These are phyloP conservation scores for Bonia amplexicaulis DNA, from an alignment of 176 grass and related monocot species.

Conservation along the genomic window DNA sequence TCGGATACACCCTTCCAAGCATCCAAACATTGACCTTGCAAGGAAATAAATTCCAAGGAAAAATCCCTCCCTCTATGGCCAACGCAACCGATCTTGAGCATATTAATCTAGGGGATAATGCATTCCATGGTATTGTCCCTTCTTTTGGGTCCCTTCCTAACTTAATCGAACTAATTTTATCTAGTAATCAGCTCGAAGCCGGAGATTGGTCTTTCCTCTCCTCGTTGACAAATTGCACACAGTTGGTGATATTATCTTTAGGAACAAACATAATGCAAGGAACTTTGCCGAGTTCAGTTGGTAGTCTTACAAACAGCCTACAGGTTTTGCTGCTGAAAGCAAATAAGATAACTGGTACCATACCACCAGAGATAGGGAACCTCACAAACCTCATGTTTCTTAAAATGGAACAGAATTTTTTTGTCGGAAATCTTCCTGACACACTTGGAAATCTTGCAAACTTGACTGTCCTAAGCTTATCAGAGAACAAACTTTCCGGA, in stretches of 20 bases:
- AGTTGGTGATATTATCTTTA: background rate
- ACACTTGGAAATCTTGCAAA: constrained; percentile 22
- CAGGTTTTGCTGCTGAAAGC: background rate
- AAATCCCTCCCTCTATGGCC: constrained; percentile 12
- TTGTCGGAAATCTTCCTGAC: constrained; percentile 25
- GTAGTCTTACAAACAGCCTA: background rate
- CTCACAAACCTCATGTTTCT: constrained; percentile 1
- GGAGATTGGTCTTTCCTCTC: constrained; percentile 40
- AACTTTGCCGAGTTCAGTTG: constrained; percentile 8
- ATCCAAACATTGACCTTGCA: constrained; percentile 1
- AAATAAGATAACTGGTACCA: constrained; percentile 23
- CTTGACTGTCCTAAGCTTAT: constrained; percentile 6
- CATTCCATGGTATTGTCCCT: constrained; percentile 20
- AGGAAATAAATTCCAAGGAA: constrained; percentile 1
- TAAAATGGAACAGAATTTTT: background rate
- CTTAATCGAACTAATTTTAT: background rate
- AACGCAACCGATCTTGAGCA: background rate
- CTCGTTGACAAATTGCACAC: constrained; percentile 21
- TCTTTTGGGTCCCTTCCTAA: background rate
- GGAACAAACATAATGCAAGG: constrained; percentile 15
- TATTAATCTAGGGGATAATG: background rate
- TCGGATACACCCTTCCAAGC: constrained; percentile 5
- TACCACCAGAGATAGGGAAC: constrained; percentile 31
- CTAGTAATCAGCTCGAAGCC: constrained; percentile 31
- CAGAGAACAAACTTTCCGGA: constrained; percentile 27